These are phyloP conservation scores for Thielaviopsis populi DNA, from an alignment of 2,329 filamentous ascomycete species.

Conservation along the genomic window DNA sequence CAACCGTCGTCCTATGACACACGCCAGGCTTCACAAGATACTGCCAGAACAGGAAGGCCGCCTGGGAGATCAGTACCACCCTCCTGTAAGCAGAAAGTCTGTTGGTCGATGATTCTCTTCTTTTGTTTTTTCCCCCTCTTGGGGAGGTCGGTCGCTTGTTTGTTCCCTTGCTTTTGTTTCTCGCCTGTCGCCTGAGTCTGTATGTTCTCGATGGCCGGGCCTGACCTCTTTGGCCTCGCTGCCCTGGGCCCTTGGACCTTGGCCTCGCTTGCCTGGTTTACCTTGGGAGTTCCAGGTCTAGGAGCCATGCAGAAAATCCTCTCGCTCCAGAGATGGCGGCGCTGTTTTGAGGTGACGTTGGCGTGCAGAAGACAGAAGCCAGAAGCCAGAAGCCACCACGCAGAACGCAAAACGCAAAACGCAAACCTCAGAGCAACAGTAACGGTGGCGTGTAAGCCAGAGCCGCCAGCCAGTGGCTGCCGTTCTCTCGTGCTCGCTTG, in stretches of 20 bases:
- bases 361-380: background rate
- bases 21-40: background rate
- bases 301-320: background rate
- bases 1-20: background rate
- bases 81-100: background rate
- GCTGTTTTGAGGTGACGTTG: background rate
- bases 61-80: background rate
- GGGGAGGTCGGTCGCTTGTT: no score
- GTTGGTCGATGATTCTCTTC: background rate
- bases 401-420: no score
- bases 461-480: no score
- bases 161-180: no score
- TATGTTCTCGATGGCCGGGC: no score
- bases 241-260: no score
- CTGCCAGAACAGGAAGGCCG: background rate
- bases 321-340: background rate
- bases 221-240: no score
- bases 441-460: no score
- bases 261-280: no score
- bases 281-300: background rate
- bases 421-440: background rate
- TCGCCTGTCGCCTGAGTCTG: no score
- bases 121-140: background rate
- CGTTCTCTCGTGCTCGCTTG: background rate
- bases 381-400: no score